Conservation (phyloP, 148 eudicot species). For the Vaccinium myrtillus region DNA sequence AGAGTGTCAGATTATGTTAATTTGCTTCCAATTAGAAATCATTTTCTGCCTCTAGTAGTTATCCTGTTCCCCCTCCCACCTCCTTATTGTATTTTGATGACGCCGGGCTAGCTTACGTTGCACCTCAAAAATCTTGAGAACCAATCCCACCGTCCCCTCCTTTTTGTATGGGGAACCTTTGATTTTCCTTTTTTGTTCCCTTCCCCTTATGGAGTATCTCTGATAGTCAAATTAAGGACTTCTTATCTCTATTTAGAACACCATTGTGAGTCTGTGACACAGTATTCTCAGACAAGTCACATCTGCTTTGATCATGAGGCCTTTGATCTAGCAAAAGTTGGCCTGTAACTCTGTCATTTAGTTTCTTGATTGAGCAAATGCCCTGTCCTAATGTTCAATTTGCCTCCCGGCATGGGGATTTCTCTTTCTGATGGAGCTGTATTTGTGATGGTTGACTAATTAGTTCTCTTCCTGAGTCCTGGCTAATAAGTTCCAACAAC, state of each 20-base stretch:
- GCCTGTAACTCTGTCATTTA: neutral
- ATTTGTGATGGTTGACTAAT: no score
- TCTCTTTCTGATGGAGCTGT: no score
- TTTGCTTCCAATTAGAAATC: neutral
- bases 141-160: neutral
- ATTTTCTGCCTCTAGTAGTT: neutral
- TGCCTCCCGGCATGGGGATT: no score
- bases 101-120: no score
- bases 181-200: no score
- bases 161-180: neutral
- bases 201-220: neutral
- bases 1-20: neutral
- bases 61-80: neutral
- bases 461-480: no score
- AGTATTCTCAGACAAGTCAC: neutral
- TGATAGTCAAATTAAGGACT: slow-evolving; percentile 2
- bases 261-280: no score
- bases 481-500: no score
- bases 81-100: no score
- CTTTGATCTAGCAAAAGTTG: neutral
- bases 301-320: neutral
- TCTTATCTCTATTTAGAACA: neutral
- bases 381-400: no score
- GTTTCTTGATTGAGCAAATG: no score
- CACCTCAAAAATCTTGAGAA: no score